Evolutionary conservation across 768 basidiomycete species (phyloP), one percentile per base, ranked within the genome.

Genomic region (Leccinum arenicola): DNA sequence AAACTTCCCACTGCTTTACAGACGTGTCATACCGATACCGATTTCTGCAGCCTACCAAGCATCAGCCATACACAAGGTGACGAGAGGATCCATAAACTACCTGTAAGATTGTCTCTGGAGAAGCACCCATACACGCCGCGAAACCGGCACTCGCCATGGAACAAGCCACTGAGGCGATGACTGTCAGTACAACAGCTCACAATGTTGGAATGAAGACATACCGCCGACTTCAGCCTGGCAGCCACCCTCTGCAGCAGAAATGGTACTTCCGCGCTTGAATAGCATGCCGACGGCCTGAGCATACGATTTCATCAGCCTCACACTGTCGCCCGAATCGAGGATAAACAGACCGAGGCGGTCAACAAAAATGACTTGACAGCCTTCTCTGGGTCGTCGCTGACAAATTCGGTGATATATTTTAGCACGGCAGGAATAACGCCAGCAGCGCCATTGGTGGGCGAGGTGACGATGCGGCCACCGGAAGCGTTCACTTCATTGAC

Each of bases 191-290:
- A 21, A 35, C 43, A 49, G 12, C 23, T 17, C 57, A 48, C 35
- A 57, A 11, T 19, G n/a, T 12, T 19, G 15, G 11, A 23, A 29
- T 19, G 40, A 35, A 19, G 43, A 67, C 76, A 31, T 68, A 89
- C 89, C 89, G 71, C 95, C 95, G 4, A 98, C 95, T 77, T 96
- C 94, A 19, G 94, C 94, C 76, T 94, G 92, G 72, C 94, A 96
- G 11, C 87, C 94, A 19, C 95, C 95, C 74, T 98, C 96, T 0
- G 96, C 95, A 14, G 95, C 95, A 50, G 90, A 92, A 53, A 98
- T 97, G 2, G 95, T 96, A 61, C 93, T 93, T n/a, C 95, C 94
- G 59, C 95, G 85, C 72, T 98, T 98, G 79, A 94, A 96, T 33
- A 97, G 77, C 95, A 97, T 97, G 15, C 95, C 94, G 55, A 96